Base-by-base conservation (phyloP, 352 stramenopile species). In the Phytopythium montanum region DNA sequence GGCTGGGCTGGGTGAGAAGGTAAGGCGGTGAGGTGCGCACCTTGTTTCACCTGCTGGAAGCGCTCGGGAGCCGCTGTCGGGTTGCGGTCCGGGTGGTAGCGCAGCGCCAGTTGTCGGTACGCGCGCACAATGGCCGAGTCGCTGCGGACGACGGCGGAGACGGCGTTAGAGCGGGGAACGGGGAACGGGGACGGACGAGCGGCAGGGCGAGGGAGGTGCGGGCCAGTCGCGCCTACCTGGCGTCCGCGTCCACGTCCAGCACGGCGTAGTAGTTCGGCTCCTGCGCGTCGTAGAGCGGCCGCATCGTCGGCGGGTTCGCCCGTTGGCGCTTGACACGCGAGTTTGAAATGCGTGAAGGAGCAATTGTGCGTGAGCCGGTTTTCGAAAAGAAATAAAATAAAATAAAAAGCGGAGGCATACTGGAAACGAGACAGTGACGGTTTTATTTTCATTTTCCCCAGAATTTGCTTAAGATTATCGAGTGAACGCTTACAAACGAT, bases 51-150 rank as follows among this genome's bases (percentile, higher is more conserved):
- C 4, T 76, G 67, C 61, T 92, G 82, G 69, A 99, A 99, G 54
- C 97, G 79, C 64, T 97, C 83, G 0, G 87, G 83, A 44, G 89
- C 75, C 2, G 85, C 88, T 42, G 83, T 85, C 14, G 85, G 90
- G 70, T 98, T 98, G 76, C 98, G 98, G 74, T 99, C 96, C 3
- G 96, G 96, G 59, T 99, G 95, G n/a, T 97, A 89, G 72, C 97
- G 89, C 33, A 98, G 79, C 60, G 87, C 91, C 56, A 98, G 77
- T 49, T 83, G 82, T 52, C 97, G 96, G 70, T 99, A 99, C 5
- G 96, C 92, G 51, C 92, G 88, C 65, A 98, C 97, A 55, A 99
- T 98, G 49, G 96, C 92, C 7, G 96, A 75, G 31, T 93, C 69
- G 64, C 83, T 98, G 36, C 28, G 14, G 36, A 33, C n/a, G 21